Base-by-base conservation (phyloP, 2,329 filamentous ascomycete species). In the Fusarium illudens region DNA sequence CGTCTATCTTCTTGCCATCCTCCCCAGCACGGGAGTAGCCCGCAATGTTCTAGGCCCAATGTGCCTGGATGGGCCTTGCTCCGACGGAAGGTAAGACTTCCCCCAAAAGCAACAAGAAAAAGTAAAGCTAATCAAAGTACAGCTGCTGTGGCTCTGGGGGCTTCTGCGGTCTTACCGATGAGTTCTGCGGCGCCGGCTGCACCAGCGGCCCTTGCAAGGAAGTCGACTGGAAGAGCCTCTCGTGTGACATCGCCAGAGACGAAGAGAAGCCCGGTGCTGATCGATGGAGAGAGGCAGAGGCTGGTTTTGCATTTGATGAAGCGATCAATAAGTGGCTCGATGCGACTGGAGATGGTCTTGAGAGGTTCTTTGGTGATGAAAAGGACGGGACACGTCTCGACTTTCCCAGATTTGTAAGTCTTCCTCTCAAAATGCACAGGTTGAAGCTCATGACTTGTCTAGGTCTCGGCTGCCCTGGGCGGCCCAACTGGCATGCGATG, bases 161-260 rank as follows among this genome's bases (percentile, higher is more conserved):
- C 6, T 51, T 29, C 27, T 42, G 55, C 13, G 46, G 46, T 9
- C 30, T 37, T 27, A 50, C 27, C 13, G 55, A 58, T 10, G 27
- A 51, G 4, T 42, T 42, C 17, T 51, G 55, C n/a, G 46, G 55
- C 10, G 55, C 33, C 12, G 46, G 55, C 3, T 58, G 55, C 55
- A 42, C 55, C 19, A 51, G 34, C 15, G 44, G 55, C 2, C 55
- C 55, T 13, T 51, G 55, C 12, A n/a, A 50, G 27, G 33, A 58
- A 10, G 27, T 34, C 25, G 30, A 58, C 10, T 58, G 34, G 34
- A 36, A 30, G 42, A 39, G 29, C 15, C 46, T 42, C 55, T 48
- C 36, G 6, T 58, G 55, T 19, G 27, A 37, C 6, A 30, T 58
- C 27, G 46, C 55, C 9, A 49, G 51, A 10, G 34, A 51, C 15